These are phyloP conservation scores for Malus asiatica DNA, from an alignment of 306 rosid genomes.

Conservation along the genomic window DNA sequence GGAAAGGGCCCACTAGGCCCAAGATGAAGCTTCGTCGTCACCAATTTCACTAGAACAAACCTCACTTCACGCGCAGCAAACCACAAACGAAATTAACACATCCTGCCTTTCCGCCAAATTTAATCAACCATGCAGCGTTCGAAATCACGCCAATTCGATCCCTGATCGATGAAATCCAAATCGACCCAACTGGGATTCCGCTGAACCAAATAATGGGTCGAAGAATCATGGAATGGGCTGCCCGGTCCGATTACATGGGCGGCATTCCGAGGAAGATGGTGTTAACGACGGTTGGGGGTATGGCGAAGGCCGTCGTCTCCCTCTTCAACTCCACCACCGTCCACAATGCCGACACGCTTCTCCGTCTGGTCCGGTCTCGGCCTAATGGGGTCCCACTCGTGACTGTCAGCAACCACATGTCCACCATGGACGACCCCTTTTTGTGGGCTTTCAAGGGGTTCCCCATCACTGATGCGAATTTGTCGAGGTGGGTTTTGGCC, in stretches of 20 bases:
- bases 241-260: slow-evolving; percentile 34
- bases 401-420: slow-evolving; percentile 93
- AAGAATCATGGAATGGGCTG: slow-evolving; percentile 77
- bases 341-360: slow-evolving; percentile 67
- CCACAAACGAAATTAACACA: background rate
- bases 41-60: background rate
- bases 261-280: slow-evolving; percentile 63
- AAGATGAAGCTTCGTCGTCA: background rate
- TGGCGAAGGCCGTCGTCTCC: slow-evolving; percentile 56
- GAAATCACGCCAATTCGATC: background rate
- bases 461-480: slow-evolving; percentile 40
- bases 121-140: background rate
- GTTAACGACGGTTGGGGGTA: slow-evolving; percentile 49
- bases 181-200: background rate
- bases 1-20: background rate
- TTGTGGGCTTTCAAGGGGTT: slow-evolving; percentile 90
- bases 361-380: slow-evolving; percentile 59
- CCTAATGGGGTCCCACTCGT: slow-evolving; percentile 76
- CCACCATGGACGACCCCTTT: slow-evolving; percentile 87
- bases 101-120: background rate
- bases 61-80: background rate
- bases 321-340: slow-evolving; percentile 58
- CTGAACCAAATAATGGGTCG: slow-evolving; percentile 31
- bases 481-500: slow-evolving; percentile 75
- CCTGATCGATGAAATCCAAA: background rate